Percentiles rank a stretch among this genome's conserved stretches.
Evolutionary conservation across 768 basidiomycete genomes (phyloP).

Genomic region (Mycena alexandri): DNA sequence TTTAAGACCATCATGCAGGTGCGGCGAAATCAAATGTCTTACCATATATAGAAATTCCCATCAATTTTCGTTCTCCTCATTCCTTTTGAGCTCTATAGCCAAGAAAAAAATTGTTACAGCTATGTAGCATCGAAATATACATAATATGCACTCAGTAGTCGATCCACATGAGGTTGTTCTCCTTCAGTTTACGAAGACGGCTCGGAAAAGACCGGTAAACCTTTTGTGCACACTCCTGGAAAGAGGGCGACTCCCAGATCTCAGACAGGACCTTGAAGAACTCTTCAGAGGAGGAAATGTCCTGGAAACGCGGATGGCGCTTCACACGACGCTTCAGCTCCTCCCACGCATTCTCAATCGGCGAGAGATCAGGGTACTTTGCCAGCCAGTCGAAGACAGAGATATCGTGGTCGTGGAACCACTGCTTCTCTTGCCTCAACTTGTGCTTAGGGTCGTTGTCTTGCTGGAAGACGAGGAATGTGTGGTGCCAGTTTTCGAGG

Average conservation of each 20-base stretch:
- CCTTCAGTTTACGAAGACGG: not conserved
- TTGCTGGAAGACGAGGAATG: constrained; percentile 38
- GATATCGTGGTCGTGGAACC: constrained; percentile 37
- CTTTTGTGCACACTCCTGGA: not conserved
- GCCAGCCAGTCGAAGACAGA: not conserved
- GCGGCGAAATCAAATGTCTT: no score
- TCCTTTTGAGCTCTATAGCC: no score
- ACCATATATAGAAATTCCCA: no score
- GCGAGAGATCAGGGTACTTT: not conserved
- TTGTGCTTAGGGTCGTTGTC: no score
- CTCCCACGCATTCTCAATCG: not conserved
- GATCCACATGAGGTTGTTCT: not conserved
- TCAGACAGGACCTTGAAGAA: not conserved
- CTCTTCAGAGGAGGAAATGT: not conserved
- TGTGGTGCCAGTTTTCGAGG: constrained; percentile 9
- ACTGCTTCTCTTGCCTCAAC: constrained; percentile 29
- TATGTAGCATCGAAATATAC: not conserved
- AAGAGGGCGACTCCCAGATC: not conserved
- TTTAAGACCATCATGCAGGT: no score
- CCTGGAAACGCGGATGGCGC: not conserved
- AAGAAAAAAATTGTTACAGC: not conserved
- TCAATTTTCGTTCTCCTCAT: no score
- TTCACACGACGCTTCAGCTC: constrained; percentile 11
- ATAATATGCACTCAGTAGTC: not conserved
- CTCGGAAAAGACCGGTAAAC: not conserved